Evolutionary conservation across 371 early-diverging fungal species (phyloP).

Genomic region (Lichtheimia ramosa): DNA sequence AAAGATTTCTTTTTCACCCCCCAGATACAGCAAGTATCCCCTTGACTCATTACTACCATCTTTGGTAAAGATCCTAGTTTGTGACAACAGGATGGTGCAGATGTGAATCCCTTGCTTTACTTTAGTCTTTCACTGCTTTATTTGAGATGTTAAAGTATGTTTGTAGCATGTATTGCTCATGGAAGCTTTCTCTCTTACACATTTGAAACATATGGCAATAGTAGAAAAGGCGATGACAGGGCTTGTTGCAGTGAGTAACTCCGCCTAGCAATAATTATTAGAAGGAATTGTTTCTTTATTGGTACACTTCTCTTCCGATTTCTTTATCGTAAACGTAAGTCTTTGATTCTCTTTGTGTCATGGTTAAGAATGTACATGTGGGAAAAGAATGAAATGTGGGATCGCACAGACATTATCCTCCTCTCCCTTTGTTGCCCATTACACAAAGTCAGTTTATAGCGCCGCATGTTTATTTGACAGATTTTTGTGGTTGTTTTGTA

Average conservation of each 20-base stretch:
- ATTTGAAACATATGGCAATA: too few relatives aligned
- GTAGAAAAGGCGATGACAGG: background rate
- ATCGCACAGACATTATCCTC: background rate
- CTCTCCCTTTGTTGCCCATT: conserved; percentile 1
- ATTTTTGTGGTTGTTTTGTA: too few relatives aligned
- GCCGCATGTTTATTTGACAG: background rate
- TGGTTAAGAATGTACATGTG: background rate
- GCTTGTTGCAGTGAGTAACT: background rate
- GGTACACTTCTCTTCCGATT: background rate
- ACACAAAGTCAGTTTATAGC: conserved; percentile 1
- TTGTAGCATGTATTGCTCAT: too few relatives aligned
- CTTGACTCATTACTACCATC: too few relatives aligned
- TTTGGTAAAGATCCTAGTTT: too few relatives aligned
- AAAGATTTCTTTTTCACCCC: too few relatives aligned
- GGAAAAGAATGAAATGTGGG: conserved; percentile 3
- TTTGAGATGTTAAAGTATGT: too few relatives aligned
- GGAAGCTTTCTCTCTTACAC: too few relatives aligned
- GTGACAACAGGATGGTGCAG: too few relatives aligned
- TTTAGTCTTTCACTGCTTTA: too few relatives aligned
- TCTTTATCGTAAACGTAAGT: conserved; percentile 1
- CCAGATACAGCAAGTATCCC: too few relatives aligned
- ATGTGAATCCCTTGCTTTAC: too few relatives aligned
- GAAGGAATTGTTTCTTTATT: background rate
- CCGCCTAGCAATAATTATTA: background rate
- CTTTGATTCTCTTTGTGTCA: background rate